These are phyloP conservation scores for Bothriochloa decipiens DNA, from an alignment of 176 grass and related monocot genomes.

Conservation along the genomic window DNA sequence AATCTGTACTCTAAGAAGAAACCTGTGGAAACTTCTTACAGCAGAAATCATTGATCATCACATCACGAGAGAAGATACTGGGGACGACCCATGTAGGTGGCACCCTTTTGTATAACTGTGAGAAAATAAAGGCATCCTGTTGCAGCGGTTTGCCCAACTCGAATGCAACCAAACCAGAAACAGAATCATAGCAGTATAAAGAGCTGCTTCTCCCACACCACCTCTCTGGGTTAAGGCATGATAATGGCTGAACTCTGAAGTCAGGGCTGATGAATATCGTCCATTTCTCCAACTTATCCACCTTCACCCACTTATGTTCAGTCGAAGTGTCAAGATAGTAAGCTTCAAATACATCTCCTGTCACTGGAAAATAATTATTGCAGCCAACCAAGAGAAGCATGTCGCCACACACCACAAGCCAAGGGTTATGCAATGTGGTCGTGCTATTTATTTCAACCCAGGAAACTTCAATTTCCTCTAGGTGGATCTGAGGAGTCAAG, in stretches of 20 bases:
- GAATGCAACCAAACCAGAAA: not conserved
- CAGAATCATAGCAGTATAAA: conserved; percentile 37
- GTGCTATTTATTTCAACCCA: not conserved
- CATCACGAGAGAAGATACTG: conserved; percentile 1
- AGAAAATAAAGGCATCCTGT: too few species aligned
- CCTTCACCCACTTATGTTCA: conserved; percentile 38
- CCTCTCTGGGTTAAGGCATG: conserved; percentile 39
- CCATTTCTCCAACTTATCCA: conserved; percentile 40
- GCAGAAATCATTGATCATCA: too few species aligned
- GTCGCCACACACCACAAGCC: too few species aligned
- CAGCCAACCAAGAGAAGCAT: conserved; percentile 50
- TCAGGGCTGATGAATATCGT: conserved; percentile 38
- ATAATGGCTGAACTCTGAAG: not conserved
- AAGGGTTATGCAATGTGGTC: not conserved
- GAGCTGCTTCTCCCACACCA: conserved; percentile 52
- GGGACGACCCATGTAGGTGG: conserved; percentile 36
- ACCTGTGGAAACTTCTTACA: not conserved
- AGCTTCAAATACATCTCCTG: not conserved
- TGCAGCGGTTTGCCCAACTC: not conserved
- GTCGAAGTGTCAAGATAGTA: conserved; percentile 27
- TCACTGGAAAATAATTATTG: not conserved
- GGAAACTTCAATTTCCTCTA: conserved; percentile 27
- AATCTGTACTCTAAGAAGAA: too few species aligned
- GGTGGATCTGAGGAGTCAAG: not conserved
- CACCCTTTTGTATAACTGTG: too few species aligned